A percentile compares a stretch with the other conserved stretches of the same genome.
These are phyloP conservation scores for Pestalotiopsis sp. DNA, from an alignment of 2,329 filamentous ascomycete genomes.

Conservation along the genomic window DNA sequence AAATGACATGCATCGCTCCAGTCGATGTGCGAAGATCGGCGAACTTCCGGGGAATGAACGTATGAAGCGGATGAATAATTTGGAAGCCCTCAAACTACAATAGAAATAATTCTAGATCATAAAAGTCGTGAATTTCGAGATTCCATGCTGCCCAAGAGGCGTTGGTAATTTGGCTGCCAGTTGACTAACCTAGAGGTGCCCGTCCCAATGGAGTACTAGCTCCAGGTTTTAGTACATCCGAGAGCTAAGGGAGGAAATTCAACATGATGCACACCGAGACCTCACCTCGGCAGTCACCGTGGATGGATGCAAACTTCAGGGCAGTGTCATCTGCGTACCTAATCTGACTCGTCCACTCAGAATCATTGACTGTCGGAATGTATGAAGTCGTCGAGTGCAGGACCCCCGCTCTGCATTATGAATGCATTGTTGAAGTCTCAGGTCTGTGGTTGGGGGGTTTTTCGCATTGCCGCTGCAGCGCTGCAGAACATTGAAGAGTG, in stretches of 20 bases:
- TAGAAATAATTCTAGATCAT: no score
- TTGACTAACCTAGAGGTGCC: no score
- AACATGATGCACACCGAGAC: not conserved
- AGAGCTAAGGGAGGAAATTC: not conserved
- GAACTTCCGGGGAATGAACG: no score
- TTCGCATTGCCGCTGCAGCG: slow-evolving; percentile 1
- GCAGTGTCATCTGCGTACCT: not conserved
- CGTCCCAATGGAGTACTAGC: no score
- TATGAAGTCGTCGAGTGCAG: not conserved
- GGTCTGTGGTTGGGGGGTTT: not conserved
- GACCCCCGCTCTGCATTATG: not conserved
- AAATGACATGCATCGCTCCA: no score
- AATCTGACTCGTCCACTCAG: not conserved
- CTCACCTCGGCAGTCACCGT: not conserved
- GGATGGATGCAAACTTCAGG: not conserved
- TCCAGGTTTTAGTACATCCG: no score
- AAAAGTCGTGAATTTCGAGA: no score
- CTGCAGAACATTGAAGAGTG: not conserved
- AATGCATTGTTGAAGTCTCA: not conserved
- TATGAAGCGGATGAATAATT: no score
- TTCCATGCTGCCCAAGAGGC: no score
- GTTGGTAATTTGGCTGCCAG: no score
- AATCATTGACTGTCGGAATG: not conserved
- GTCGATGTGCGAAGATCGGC: no score
- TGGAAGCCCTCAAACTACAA: no score